Conservation (phyloP, 768 basidiomycete genomes). For the Cystobasidium ongulense region DNA sequence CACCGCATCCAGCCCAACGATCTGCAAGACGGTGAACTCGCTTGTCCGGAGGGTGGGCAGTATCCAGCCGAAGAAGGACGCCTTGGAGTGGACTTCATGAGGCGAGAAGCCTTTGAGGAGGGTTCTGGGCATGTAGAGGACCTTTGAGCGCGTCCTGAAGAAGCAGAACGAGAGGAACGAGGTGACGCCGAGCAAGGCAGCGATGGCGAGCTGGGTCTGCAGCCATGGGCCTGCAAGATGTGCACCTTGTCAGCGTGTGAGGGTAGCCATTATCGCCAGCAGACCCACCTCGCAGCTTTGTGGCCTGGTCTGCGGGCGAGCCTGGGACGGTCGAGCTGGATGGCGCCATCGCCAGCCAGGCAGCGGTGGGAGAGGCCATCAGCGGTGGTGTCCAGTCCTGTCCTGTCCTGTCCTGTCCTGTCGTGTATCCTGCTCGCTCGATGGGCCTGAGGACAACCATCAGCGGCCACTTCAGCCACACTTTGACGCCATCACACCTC, state of each 20-base stretch:
- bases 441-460: no score
- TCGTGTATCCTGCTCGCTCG: no score
- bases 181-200: constrained; percentile 63
- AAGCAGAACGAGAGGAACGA: constrained; percentile 85
- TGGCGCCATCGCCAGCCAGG: neutral
- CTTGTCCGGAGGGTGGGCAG: constrained; percentile 80
- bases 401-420: no score
- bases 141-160: constrained; percentile 74
- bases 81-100: constrained; percentile 78
- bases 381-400: neutral
- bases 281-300: constrained; percentile 25
- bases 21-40: constrained; percentile 87
- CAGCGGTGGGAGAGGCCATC: neutral
- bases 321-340: constrained; percentile 13
- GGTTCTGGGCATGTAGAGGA: constrained; percentile 84
- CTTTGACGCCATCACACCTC: no score
- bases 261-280: neutral
- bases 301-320: constrained; percentile 26
- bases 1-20: constrained; percentile 91
- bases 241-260: no score
- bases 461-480: neutral
- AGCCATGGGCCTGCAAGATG: constrained; percentile 71
- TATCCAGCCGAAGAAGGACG: constrained; percentile 91
- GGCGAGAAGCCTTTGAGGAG: constrained; percentile 93
- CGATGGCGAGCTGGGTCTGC: constrained; percentile 74